Base-by-base conservation (phyloP, 2,329 filamentous ascomycete species). In the Grosmannia huntii region DNA sequence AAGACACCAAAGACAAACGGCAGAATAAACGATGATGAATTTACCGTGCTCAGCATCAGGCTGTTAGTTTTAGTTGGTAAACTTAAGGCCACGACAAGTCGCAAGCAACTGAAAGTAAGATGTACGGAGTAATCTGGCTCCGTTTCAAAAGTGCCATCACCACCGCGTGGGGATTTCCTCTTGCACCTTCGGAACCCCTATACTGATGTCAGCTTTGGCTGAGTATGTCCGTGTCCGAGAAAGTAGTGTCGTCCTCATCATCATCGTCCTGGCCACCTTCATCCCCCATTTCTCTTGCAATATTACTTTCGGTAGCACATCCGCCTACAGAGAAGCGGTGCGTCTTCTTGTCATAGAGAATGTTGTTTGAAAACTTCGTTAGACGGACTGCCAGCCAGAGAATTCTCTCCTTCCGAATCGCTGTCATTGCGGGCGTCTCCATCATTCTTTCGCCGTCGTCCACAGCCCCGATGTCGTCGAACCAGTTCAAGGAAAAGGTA, bases 381-480 rank as follows among this genome's bases (percentile, higher is more conserved):
- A 85, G 72, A 7, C 68, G 72, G 52, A 75, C 72, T 0, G 76
- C 82, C 0, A 86, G 68, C 72, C 79, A 85, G 0, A 87, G 65
- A 0, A 85, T 77, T 0, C 85, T 73, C 56, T 82, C 79, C 38
- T 76, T 77, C 6, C 85, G 73, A n/a, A 79, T 72, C 19, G 77
- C 75, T 0, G 73, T 73, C 66, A 84, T 84, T 0, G 80, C 84
- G 0, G 81, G 70, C 0, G 80, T 69, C 64, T 88, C 85, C 52
- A 87, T 78, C 19, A 77, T 78, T 49, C 83, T 79, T 60, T 87
- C 84, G 12, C 86, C 82, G n/a, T 87, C 84, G 28, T 87, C 84
- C 5, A 83, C 75, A 10, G 76, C 74, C 0, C 67, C 36, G 2
- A 11, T n/a, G 12, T 21, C 16, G 10, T 31, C 63, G 64, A 88